Conservation (phyloP, 495 filamentous ascomycete species). For the Letharia columbiana region DNA sequence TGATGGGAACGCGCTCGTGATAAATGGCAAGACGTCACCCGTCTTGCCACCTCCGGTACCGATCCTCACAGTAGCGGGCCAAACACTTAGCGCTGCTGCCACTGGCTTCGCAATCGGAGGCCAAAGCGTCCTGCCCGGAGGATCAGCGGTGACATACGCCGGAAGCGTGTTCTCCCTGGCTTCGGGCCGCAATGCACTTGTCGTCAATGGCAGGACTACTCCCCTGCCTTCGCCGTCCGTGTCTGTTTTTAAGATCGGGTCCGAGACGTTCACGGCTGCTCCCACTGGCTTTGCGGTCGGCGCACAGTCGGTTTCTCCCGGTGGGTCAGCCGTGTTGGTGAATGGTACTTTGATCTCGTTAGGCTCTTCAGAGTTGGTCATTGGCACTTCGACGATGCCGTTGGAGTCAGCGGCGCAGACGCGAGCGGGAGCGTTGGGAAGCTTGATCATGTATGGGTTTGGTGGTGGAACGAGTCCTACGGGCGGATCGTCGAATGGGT, state of each 20-base stretch:
- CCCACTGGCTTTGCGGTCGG: not conserved
- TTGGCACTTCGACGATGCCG: constrained; percentile 4
- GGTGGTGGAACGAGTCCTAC: not conserved
- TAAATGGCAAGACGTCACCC: not conserved
- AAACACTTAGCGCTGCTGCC: not conserved
- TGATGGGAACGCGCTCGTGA: not conserved
- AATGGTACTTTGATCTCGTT: not conserved
- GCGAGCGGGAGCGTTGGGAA: not conserved
- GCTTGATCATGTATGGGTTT: not conserved
- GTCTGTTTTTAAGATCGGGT: not conserved
- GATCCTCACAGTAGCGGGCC: not conserved
- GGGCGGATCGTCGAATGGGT: not conserved
- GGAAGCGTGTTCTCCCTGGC: not conserved
- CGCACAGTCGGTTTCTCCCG: not conserved
- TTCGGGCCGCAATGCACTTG: not conserved
- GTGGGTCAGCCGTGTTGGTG: not conserved
- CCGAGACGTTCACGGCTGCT: not conserved
- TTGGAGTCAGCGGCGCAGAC: not conserved
- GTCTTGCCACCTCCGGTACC: not conserved
- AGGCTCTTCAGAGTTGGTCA: not conserved
- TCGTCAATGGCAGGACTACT: not conserved
- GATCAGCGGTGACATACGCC: not conserved
- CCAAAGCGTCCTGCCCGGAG: not conserved
- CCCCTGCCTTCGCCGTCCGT: not conserved
- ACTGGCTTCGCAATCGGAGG: not conserved